Evolutionary conservation across 2,329 filamentous ascomycete genomes (phyloP), one percentile per base, ranked within the genome.

Genomic region (Penicillium sp.): DNA sequence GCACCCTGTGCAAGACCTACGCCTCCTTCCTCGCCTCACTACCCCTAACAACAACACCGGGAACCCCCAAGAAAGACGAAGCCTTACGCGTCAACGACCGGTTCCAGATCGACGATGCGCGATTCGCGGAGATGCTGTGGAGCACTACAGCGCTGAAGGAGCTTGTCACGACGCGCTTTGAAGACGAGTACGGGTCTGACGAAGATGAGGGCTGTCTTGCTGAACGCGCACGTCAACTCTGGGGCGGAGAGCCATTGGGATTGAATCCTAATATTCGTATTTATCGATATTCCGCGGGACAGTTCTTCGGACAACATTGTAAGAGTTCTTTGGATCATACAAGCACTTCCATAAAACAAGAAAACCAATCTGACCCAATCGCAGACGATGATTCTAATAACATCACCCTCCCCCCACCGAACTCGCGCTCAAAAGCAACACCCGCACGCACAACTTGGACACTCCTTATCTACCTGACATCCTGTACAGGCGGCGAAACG

Each of bases 251-350:
- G 47, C 85, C 90, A 0, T 76, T 95, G n/a, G 91, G 91, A 0
- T 75, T 97, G 57, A 96, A 91, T 72, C 85, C 90, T 9, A 95
- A 95, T 62, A 95, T 97, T 53, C 82, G 93, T 33, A 84, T 97
- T 30, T 97, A 97, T 75, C 84, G 92, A 22, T 97, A 97, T 73
- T 84, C 82, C 1, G 84, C 88, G 61, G 90, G 90, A 0, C 91
- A 97, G 70, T 96, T 92, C 71, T 97, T 97, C 71, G 91, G 91
- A 68, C 88, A 90, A 66, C 93, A 97, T 72, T 97, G 90, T 93
- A 82, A 66, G 88, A 11, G 8, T 10, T n/a, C 8, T 16, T 14
- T 26, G 7, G 11, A 17, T 12, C 8, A 33, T 25, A 31, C 2
- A 14, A 4, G 5, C 12, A 19, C 4, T 9, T 10, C 7, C 1